Percentiles rank a stretch among this genome's conserved stretches.
Conservation (phyloP, 768 basidiomycete species). For the Stropharia rugosoannulata region DNA sequence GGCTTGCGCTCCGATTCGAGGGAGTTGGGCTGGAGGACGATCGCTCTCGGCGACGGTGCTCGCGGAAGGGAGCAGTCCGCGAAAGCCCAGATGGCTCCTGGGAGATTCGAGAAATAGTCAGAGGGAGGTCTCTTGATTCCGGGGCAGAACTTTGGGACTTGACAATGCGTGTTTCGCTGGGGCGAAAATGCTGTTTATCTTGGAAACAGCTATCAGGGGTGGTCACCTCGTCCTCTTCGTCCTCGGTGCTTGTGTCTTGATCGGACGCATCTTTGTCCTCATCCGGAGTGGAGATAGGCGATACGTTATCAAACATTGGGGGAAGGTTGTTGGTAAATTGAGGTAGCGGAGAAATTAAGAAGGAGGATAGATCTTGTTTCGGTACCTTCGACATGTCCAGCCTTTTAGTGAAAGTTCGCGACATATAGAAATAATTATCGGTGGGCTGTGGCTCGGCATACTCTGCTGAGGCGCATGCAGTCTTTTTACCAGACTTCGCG, state of each 20-base stretch:
- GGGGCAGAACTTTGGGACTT: not conserved
- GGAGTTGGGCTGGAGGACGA: constrained; percentile 28
- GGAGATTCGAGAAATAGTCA: constrained; percentile 3
- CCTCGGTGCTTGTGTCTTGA: constrained; percentile 6
- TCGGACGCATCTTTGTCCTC: constrained; percentile 23
- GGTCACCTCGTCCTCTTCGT: constrained; percentile 21
- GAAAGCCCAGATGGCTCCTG: constrained; percentile 21
- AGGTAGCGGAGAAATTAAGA: constrained; percentile 42
- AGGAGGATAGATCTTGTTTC: constrained; percentile 31
- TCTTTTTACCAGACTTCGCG: not conserved
- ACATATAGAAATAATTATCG: not conserved
- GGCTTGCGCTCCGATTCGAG: constrained; percentile 22
- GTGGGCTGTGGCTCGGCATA: not conserved
- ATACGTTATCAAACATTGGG: constrained; percentile 27
- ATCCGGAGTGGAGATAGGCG: constrained; percentile 36
- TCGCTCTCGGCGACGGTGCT: constrained; percentile 23
- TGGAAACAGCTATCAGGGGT: constrained; percentile 19
- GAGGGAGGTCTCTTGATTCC: constrained; percentile 7
- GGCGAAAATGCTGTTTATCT: constrained; percentile 9
- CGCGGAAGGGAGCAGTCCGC: constrained; percentile 17
- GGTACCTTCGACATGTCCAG: constrained; percentile 30
- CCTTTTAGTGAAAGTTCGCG: constrained; percentile 24
- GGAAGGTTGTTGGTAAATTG: constrained; percentile 36
- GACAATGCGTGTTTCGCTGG: not conserved
- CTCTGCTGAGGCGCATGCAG: not conserved